phyloP scores from a whole-genome alignment of 2,329 filamentous ascomycete species.

The Fusarium temperatum region DNA sequence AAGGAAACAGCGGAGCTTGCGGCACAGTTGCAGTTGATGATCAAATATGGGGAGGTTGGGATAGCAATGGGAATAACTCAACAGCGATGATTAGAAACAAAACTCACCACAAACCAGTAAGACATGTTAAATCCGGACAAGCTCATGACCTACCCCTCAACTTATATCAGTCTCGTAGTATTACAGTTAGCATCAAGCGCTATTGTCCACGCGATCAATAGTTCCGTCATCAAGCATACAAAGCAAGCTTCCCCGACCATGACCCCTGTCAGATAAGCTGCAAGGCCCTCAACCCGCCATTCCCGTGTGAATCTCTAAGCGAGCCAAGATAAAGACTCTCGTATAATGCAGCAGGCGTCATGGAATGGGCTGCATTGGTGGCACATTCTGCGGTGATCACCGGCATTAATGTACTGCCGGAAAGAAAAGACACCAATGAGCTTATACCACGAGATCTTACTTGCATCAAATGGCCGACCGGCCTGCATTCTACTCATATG shows the following conservation, averaged over 20 bases:
- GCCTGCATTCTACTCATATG: not conserved
- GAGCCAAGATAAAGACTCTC: not conserved
- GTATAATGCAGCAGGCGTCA: not conserved
- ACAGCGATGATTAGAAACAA: not conserved
- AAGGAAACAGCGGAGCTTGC: not conserved
- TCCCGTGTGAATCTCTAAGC: not conserved
- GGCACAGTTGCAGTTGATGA: not conserved
- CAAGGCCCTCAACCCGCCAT: not conserved
- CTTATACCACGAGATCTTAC: slow-evolving; percentile 15
- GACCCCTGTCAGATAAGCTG: not conserved
- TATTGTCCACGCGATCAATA: not conserved
- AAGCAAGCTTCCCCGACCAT: not conserved
- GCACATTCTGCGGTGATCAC: not conserved
- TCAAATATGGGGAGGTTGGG: not conserved
- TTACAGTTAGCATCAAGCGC: not conserved
- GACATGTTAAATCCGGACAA: not conserved
- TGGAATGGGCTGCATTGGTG: not conserved
- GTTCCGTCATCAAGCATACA: slow-evolving; percentile 9
- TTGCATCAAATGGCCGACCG: not conserved
- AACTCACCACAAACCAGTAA: not conserved
- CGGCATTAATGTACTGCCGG: not conserved
- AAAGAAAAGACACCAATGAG: not conserved
- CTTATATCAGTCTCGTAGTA: not conserved
- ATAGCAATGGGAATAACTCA: not conserved
- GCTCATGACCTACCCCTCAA: not conserved